Percentiles rank a stretch among this genome's conserved stretches.
These are phyloP conservation scores for Xerocomus minutiporus DNA, from an alignment of 1,284 basidiomycete species.

Conservation along the genomic window DNA sequence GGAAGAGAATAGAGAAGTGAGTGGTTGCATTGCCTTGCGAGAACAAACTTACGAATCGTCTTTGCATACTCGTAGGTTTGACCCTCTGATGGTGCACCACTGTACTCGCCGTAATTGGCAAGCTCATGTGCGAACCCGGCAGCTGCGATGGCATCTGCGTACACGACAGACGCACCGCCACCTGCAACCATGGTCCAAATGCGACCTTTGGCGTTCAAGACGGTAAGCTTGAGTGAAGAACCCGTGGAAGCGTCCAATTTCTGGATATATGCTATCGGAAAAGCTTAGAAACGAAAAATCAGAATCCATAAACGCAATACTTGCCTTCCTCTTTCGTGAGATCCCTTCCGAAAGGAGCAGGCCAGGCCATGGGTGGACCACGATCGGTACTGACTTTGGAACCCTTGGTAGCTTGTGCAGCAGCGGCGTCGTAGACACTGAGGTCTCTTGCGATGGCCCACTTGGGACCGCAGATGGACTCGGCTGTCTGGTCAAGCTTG, in stretches of 20 bases:
- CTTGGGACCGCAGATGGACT: conserved; percentile 97
- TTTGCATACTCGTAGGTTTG: conserved; percentile 99
- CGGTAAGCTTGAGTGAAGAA: conserved; percentile 97
- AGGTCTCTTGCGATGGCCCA: conserved; percentile 97
- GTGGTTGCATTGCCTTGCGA: not conserved
- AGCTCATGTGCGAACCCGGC: conserved; percentile 96
- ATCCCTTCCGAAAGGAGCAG: conserved; percentile 96
- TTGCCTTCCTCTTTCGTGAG: conserved; percentile 88
- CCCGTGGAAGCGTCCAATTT: conserved; percentile 96
- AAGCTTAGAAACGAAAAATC: not conserved
- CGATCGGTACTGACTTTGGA: conserved; percentile 76
- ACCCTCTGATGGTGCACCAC: conserved; percentile 95
- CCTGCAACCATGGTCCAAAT: conserved; percentile 99
- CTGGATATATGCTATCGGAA: conserved; percentile 81
- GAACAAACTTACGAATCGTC: conserved; percentile 72
- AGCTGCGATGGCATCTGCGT: conserved; percentile 94
- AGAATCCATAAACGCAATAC: not conserved
- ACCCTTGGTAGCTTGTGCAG: conserved; percentile 38
- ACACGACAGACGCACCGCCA: conserved; percentile 79
- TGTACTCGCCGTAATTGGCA: conserved; percentile 99
- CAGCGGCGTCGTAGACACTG: conserved; percentile 60
- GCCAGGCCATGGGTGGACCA: conserved; percentile 98
- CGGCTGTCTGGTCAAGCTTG: conserved; percentile 98
- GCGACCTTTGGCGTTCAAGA: conserved; percentile 90
- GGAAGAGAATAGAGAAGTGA: not conserved